phyloP scores from a whole-genome alignment of 805 yeast genomes.

The Suhomyces sp. region DNA sequence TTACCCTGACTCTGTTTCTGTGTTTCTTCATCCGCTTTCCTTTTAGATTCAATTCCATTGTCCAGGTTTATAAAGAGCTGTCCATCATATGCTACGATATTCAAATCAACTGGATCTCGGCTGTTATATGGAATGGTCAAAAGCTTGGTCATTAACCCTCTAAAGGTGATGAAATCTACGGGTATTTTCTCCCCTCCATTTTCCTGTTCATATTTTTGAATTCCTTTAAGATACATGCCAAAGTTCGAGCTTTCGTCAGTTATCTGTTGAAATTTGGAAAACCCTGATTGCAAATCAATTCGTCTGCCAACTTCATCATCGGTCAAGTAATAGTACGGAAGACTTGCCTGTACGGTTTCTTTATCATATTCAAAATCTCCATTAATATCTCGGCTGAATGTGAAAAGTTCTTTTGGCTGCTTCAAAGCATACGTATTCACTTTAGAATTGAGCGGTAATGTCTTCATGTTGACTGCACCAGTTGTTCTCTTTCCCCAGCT shows the following conservation, averaged over 20 bases:
- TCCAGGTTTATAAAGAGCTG: slow-evolving; percentile 61
- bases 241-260: slow-evolving; percentile 57
- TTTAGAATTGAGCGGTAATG: slow-evolving; percentile 45
- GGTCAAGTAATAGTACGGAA: slow-evolving; percentile 79
- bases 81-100: slow-evolving; percentile 70
- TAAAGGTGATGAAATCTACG: slow-evolving; percentile 72
- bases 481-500: not conserved
- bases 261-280: slow-evolving; percentile 51
- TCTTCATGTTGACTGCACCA: slow-evolving; percentile 15
- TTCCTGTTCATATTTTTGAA: slow-evolving; percentile 53
- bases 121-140: slow-evolving; percentile 65
- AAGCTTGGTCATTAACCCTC: slow-evolving; percentile 79
- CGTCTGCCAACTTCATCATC: slow-evolving; percentile 60
- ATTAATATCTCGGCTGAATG: slow-evolving; percentile 60
- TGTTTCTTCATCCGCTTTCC: slow-evolving; percentile 19
- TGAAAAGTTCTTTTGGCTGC: slow-evolving; percentile 81
- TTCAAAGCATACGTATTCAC: slow-evolving; percentile 66
- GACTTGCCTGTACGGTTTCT: slow-evolving; percentile 40
- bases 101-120: slow-evolving; percentile 56
- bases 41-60: slow-evolving; percentile 37
- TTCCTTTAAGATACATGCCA: slow-evolving; percentile 52
- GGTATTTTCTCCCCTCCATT: slow-evolving; percentile 43
- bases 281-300: slow-evolving; percentile 65
- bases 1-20: slow-evolving; percentile 16
- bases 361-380: slow-evolving; percentile 42